Base-by-base conservation (phyloP, 2,329 filamentous ascomycete genomes). In the Fusarium neocosmosporiellum region DNA sequence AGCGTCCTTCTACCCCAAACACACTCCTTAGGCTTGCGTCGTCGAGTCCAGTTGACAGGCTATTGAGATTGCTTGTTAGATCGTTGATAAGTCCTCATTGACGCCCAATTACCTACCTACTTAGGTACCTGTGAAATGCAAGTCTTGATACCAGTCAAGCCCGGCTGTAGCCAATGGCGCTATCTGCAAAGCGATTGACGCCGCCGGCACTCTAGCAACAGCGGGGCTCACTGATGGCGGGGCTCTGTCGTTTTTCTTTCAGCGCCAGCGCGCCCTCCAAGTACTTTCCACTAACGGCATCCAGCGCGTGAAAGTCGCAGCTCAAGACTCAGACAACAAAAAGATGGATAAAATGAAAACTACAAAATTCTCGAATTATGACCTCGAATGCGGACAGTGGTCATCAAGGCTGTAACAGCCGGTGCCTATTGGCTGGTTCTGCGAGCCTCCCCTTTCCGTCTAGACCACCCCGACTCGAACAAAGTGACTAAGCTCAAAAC, bases 401-500 rank as follows among this genome's bases (percentile, higher is more conserved):
- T 1, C 27, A 16, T 53, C 48, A 53, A 33, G 10, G 27, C 27
- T 20, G 48, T 11, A 33, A 14, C 7, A 9, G 27, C 8, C n/a
- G 0, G 5, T 14, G 48, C 10, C 48, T 7, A 53, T 53, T 33
- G 48, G 48, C 7, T 53, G 48, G 27, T 24, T 48, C 10, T 55
- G 9, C 18, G 31, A 34, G 20, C 4, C 50, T 36, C 20, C 20
- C 50, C 16, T 13, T 41, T 27, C 18, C 20, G 13, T 59, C 37
- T 37, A 33, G 39, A 9, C 8, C 50, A 6, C 27, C 33, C 22
- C 37, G 57, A 46, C 39, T 59, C 37, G 24, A 27, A 20, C 54
- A 37, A 20, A 29, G 22, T 72, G 69, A 72, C 70, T 72, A 72
- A 72, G 63, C 70, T 55, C 59, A 67, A 72, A 48, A 58, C 27